Percentiles rank a stretch among this genome's conserved stretches.
Conservation (phyloP, 176 grass and related monocot genomes). For the Cenchrus purpureus region DNA sequence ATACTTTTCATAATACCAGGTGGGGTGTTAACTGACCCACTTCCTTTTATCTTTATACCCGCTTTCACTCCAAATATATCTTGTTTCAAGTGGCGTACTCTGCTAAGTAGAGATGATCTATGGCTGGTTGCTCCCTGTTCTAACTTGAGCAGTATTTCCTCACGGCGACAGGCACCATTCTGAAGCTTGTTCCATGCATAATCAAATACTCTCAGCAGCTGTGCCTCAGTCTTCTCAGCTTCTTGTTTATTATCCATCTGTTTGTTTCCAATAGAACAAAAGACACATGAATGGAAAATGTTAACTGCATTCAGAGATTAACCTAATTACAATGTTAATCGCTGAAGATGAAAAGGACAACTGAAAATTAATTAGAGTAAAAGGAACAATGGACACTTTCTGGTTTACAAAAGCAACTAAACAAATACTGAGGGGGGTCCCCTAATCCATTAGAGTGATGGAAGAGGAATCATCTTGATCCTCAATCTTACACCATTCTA, state of each 20-base stretch:
- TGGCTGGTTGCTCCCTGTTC: constrained; percentile 39
- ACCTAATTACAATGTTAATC: neutral
- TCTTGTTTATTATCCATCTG: constrained; percentile 74
- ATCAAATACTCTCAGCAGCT: constrained; percentile 82
- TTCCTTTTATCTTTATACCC: constrained; percentile 69
- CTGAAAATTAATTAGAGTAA: neutral
- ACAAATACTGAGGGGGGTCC: neutral
- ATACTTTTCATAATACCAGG: constrained; percentile 46
- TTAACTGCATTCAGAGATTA: constrained; percentile 8
- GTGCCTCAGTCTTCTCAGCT: constrained; percentile 75
- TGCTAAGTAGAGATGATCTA: constrained; percentile 50
- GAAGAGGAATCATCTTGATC: neutral
- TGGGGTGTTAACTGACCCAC: constrained; percentile 42
- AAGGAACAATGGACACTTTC: neutral
- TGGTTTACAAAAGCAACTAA: neutral
- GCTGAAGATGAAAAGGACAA: neutral
- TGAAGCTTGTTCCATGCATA: constrained; percentile 94
- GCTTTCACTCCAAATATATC: constrained; percentile 57
- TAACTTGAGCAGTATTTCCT: constrained; percentile 82
- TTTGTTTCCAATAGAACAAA: constrained; percentile 33
- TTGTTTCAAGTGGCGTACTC: constrained; percentile 48
- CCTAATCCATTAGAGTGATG: constrained; percentile 15
- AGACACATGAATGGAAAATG: constrained; percentile 12
- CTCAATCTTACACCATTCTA: neutral
- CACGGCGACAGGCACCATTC: constrained; percentile 71